Evolutionary conservation across 2,329 filamentous ascomycete genomes (phyloP).

Genomic region (Orbilia brochopaga): DNA sequence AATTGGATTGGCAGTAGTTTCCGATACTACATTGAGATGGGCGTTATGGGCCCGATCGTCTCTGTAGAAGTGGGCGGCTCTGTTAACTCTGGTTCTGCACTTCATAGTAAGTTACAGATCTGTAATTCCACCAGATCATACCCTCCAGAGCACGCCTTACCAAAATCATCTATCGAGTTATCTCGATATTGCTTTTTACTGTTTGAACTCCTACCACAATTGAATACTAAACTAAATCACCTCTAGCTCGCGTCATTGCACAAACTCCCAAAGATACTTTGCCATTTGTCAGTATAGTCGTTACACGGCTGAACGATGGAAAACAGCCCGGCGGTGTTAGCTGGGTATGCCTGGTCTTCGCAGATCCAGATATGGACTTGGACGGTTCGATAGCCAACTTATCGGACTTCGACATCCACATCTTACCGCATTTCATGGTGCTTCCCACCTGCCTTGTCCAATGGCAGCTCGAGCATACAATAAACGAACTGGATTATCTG

Average conservation of each 20-base stretch:
- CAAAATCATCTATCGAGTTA: too few species aligned
- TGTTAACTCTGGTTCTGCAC: too few species aligned
- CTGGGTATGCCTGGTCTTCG: slow-evolving; percentile 37
- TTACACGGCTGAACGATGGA: slow-evolving; percentile 29
- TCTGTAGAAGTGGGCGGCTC: slow-evolving; percentile 26
- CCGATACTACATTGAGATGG: slow-evolving; percentile 37
- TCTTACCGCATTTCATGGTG: slow-evolving; percentile 42
- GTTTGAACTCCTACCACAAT: background rate
- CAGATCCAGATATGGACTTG: slow-evolving; percentile 24
- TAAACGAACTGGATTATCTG: slow-evolving; percentile 28
- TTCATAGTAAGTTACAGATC: slow-evolving; percentile 16
- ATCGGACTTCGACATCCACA: slow-evolving; percentile 21
- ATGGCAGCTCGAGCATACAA: slow-evolving; percentile 38
- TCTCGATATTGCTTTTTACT: too few species aligned
- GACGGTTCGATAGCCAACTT: slow-evolving; percentile 28
- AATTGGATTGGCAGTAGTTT: slow-evolving; percentile 42
- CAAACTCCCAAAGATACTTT: slow-evolving; percentile 37
- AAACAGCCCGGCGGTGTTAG: slow-evolving; percentile 25
- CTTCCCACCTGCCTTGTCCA: slow-evolving; percentile 33
- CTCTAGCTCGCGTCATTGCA: slow-evolving; percentile 12
- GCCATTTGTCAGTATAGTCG: slow-evolving; percentile 31
- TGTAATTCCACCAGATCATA: too few species aligned
- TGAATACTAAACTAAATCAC: background rate
- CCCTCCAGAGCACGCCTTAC: too few species aligned
- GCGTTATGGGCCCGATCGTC: slow-evolving; percentile 31